Percentiles rank a stretch among this genome's conserved stretches.
phyloP scores from a whole-genome alignment of 768 basidiomycete genomes.

The Cystofilobasidium macerans region DNA sequence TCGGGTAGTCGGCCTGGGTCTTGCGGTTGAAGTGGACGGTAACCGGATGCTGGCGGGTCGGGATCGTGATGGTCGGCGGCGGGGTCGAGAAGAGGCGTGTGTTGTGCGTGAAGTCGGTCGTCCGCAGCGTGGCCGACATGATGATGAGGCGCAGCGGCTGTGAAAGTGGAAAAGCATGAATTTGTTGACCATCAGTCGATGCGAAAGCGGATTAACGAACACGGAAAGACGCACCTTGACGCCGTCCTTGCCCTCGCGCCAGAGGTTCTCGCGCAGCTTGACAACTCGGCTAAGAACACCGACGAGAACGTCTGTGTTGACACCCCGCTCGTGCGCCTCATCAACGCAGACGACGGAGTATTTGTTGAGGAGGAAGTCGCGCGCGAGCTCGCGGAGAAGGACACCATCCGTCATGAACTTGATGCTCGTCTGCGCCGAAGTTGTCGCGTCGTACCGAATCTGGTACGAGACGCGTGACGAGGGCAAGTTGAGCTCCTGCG shows the following conservation, averaged over 20 bases:
- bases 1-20: conserved; percentile 76
- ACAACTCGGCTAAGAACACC: conserved; percentile 92
- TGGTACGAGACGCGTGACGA: conserved; percentile 78
- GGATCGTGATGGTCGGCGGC: conserved; percentile 83
- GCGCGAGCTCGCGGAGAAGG: conserved; percentile 76
- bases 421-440: conserved; percentile 77
- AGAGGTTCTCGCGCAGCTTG: conserved; percentile 76
- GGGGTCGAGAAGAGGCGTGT: conserved; percentile 62
- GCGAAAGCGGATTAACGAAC: conserved; percentile 32
- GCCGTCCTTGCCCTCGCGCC: conserved; percentile 56
- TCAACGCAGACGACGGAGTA: conserved; percentile 95
- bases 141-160: conserved; percentile 85
- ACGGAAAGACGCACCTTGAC: conserved; percentile 44
- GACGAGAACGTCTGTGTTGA: conserved; percentile 95
- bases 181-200: not conserved
- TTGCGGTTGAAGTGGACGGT: conserved; percentile 84
- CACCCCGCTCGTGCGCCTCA: conserved; percentile 94
- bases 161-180: not conserved
- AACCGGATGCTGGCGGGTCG: conserved; percentile 87
- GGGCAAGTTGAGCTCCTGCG: conserved; percentile 77
- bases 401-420: conserved; percentile 99
- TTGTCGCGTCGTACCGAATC: conserved; percentile 92
- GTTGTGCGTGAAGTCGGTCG: conserved; percentile 85
- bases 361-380: conserved; percentile 82
- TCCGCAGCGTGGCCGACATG: conserved; percentile 95